Conservation (phyloP, 2,329 filamentous ascomycete species). For the Cytospora piceae region DNA sequence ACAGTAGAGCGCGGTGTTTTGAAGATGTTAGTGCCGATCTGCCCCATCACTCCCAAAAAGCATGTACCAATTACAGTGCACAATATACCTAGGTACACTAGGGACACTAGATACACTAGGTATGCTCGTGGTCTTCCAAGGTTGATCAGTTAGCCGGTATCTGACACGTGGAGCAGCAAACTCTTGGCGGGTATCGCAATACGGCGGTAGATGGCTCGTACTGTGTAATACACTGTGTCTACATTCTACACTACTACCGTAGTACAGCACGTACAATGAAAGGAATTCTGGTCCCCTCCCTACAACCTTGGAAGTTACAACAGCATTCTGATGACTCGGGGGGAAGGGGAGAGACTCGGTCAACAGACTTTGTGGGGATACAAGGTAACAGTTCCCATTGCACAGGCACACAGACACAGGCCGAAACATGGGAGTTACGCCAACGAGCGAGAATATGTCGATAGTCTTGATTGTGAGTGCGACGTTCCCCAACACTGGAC, state of each 20-base stretch:
- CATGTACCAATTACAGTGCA: too few relatives aligned
- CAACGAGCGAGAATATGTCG: neutral
- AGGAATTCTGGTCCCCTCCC: neutral
- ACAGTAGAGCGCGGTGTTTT: neutral
- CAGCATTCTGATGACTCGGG: neutral
- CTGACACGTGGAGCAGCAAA: constrained; percentile 5
- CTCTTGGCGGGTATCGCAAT: neutral
- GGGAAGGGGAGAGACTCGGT: neutral
- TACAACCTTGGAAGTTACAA: neutral
- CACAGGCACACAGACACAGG: neutral
- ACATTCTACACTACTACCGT: neutral
- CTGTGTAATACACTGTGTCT: neutral
- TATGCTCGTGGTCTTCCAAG: neutral
- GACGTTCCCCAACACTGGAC: neutral
- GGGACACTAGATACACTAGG: neutral
- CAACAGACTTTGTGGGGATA: neutral
- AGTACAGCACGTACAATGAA: neutral
- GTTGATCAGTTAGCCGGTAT: neutral
- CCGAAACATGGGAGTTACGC: neutral
- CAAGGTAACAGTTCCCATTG: neutral
- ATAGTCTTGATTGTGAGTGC: neutral
- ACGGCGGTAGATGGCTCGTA: neutral
- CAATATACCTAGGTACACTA: neutral
- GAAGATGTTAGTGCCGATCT: too few relatives aligned
- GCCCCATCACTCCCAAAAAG: too few relatives aligned